Evolutionary conservation across 2,329 filamentous ascomycete species (phyloP), one percentile per base, ranked within the genome.

Genomic region (Aspergillus felis): DNA sequence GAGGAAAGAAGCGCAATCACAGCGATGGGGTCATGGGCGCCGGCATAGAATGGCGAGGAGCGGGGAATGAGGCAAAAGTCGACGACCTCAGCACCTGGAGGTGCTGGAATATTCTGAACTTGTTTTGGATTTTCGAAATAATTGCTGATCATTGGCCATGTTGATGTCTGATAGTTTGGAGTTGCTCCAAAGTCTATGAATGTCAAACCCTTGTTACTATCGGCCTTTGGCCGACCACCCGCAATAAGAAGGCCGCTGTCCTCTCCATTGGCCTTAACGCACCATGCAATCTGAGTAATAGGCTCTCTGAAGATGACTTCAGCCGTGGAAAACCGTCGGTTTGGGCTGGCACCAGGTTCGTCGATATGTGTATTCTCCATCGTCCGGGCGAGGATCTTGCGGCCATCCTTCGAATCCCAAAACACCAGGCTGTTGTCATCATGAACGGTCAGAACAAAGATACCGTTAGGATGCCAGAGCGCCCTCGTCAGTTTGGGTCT

Each of bases 391-490:
- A 91, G 86, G 6, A 99, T 78, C 41, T 96, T 79, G 56, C 90
- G 86, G 7, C 91, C 91, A 69, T 97, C 93, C 67, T 92, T 95
- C 0, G 89, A 80, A 72, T 99, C 94, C 92, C 93, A 99, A 64
- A 97, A 89, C 0, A 96, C 93, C 50, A 99, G 78, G 65, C 91
- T 96, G 35, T 89, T 88, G 71, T 99, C 94, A 56, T 96, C 92
- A 69, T 97, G 90, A 1, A 87, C 90, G 0, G 91, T 96, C 63
- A 94, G 71, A 41, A 97, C 78, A 67, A 96, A 96, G 0, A 91
- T 95, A 0, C 92, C 94, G 1, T 91, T 96, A 0, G 94, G 94
- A 76, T 99, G 94, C 92, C 93, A 99, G 17, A 93, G 74, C 1
- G 91, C 92, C 65, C 96, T 90, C 1, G 87, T 91, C 60, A 97